A percentile compares a stretch with the other conserved stretches of the same genome.
These are phyloP conservation scores for Acorus gramineus DNA, from an alignment of 106 monocot genomes.

Conservation along the genomic window DNA sequence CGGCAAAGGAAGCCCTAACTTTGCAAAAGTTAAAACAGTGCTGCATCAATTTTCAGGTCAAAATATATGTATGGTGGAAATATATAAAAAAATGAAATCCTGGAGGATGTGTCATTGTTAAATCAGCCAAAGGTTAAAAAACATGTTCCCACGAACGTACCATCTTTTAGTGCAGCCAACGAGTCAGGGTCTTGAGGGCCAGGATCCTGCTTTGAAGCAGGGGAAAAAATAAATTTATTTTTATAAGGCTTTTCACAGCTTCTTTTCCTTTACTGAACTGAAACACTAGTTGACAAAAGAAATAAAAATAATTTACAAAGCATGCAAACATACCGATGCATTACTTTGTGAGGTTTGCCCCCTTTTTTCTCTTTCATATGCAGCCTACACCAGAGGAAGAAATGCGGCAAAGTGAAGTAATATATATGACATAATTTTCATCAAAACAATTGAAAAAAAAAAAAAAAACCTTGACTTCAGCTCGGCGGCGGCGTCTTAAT, in stretches of 20 bases:
- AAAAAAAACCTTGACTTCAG: constrained; percentile 40
- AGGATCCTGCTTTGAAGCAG: constrained; percentile 19
- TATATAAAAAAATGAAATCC: no score
- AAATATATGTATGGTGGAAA: no score
- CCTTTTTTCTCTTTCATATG: constrained; percentile 13
- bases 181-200: constrained; percentile 18
- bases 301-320: no score
- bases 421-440: neutral
- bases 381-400: constrained; percentile 4
- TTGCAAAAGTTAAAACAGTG: no score
- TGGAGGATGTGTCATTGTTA: no score
- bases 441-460: neutral
- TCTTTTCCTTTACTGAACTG: no score
- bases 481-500: constrained; percentile 26
- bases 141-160: constrained; percentile 17
- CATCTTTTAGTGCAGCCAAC: constrained; percentile 36
- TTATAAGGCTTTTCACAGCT: neutral
- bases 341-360: constrained; percentile 17
- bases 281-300: no score
- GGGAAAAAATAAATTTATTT: constrained; percentile 1
- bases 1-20: no score
- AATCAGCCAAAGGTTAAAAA: neutral
- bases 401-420: neutral
- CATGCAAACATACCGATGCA: constrained; percentile 16
- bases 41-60: no score